Evolutionary conservation across 805 yeast species (phyloP).

Genomic region (Wickerhamiella slavikovae): DNA sequence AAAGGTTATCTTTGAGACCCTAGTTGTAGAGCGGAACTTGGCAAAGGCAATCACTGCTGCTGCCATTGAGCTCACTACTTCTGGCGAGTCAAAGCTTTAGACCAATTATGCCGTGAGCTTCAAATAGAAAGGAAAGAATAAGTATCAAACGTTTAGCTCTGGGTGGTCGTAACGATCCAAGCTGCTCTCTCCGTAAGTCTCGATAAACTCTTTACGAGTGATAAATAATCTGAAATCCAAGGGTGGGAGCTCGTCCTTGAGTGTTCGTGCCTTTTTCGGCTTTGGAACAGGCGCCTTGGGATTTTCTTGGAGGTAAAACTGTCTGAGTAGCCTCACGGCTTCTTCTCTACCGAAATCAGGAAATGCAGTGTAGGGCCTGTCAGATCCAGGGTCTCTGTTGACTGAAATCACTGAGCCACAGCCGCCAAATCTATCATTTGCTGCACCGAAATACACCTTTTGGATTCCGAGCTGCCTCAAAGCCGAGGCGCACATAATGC

Average conservation of each 20-base stretch:
- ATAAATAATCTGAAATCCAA: conserved; percentile 37
- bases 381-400: conserved; percentile 24
- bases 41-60: conserved; percentile 69
- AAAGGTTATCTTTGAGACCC: conserved; percentile 61
- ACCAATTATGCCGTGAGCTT: not conserved
- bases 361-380: conserved; percentile 28
- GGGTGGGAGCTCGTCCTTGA: conserved; percentile 32
- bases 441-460: conserved; percentile 74
- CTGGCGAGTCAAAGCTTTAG: conserved; percentile 11
- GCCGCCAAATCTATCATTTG: conserved; percentile 91
- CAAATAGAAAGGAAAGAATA: too few species aligned
- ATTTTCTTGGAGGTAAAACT: conserved; percentile 73
- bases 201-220: conserved; percentile 27
- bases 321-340: conserved; percentile 60
- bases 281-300: conserved; percentile 68
- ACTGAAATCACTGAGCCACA: conserved; percentile 68
- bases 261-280: conserved; percentile 33
- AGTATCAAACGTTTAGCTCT: too few species aligned
- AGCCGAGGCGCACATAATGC: conserved; percentile 94
- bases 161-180: conserved; percentile 2
- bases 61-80: conserved; percentile 39
- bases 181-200: conserved; percentile 27
- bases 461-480: conserved; percentile 58
- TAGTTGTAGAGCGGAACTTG: conserved; percentile 59
- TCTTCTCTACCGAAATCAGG: conserved; percentile 72